A percentile compares a stretch with the other conserved stretches of the same genome.
Conservation (phyloP, 106 monocot species). For the Platanthera guangdongensis region DNA sequence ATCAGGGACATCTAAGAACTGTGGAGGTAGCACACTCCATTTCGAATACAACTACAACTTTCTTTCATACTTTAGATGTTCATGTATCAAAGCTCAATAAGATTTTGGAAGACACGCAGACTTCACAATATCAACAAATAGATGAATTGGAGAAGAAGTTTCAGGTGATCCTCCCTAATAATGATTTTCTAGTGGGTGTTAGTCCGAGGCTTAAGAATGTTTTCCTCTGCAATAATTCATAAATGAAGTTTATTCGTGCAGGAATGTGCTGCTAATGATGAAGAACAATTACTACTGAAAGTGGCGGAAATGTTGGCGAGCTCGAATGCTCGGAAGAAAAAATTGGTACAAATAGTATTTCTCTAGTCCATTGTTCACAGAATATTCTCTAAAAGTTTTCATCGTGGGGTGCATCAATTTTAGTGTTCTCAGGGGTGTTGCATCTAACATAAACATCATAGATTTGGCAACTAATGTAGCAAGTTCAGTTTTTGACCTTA, state of each 20-base stretch:
- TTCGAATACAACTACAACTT: constrained; percentile 53
- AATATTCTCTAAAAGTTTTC: neutral
- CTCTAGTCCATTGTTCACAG: neutral
- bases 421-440: neutral
- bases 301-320: constrained; percentile 67
- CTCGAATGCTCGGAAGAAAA: constrained; percentile 67
- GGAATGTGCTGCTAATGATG: constrained; percentile 79
- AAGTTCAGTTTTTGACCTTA: no score
- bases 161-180: constrained; percentile 30
- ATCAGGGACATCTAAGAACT: constrained; percentile 63
- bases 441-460: neutral
- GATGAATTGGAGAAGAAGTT: constrained; percentile 78
- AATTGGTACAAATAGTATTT: constrained; percentile 34
- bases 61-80: constrained; percentile 57
- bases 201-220: neutral
- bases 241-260: constrained; percentile 17
- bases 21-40: constrained; percentile 65
- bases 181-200: neutral
- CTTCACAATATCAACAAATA: constrained; percentile 47
- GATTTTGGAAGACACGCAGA: constrained; percentile 66
- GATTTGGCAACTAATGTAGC: no score
- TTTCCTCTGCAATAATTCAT: neutral
- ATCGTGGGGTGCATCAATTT: neutral
- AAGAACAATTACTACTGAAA: constrained; percentile 63
- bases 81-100: constrained; percentile 51